Conservation (phyloP, 345 rosid species). For the Orychophragmus violaceus region DNA sequence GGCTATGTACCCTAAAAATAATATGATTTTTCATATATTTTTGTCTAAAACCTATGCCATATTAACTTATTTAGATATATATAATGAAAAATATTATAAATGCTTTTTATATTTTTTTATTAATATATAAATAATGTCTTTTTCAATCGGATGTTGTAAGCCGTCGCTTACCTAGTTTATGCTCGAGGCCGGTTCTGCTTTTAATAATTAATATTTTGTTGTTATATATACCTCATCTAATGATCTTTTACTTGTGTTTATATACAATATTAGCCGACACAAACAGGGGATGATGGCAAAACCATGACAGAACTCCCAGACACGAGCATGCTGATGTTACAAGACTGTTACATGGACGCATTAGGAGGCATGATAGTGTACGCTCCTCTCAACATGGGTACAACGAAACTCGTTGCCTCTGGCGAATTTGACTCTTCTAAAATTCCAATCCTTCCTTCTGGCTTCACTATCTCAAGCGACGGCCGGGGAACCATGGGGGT, state of each 20-base stretch:
- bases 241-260: background rate
- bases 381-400: slow-evolving; percentile 45
- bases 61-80: too few relatives aligned
- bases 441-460: slow-evolving; percentile 66
- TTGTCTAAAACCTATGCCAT: too few relatives aligned
- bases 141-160: too few relatives aligned
- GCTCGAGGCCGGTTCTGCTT: too few relatives aligned
- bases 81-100: too few relatives aligned
- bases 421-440: slow-evolving; percentile 29
- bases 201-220: background rate
- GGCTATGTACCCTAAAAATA: too few relatives aligned
- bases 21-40: too few relatives aligned
- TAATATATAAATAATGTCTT: too few relatives aligned
- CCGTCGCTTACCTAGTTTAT: too few relatives aligned
- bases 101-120: too few relatives aligned
- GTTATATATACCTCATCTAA: background rate
- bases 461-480: slow-evolving; percentile 54
- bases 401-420: slow-evolving; percentile 28
- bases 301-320: background rate
- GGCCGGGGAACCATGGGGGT: slow-evolving; percentile 15
- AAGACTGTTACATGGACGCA: slow-evolving; percentile 50
- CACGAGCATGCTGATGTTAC: slow-evolving; percentile 42
- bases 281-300: background rate
- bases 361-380: slow-evolving; percentile 49
- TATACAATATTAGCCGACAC: background rate